Evolutionary conservation across 352 stramenopile species (phyloP), one percentile per base, ranked within the genome.

Genomic region (Phytophthora melonis): DNA sequence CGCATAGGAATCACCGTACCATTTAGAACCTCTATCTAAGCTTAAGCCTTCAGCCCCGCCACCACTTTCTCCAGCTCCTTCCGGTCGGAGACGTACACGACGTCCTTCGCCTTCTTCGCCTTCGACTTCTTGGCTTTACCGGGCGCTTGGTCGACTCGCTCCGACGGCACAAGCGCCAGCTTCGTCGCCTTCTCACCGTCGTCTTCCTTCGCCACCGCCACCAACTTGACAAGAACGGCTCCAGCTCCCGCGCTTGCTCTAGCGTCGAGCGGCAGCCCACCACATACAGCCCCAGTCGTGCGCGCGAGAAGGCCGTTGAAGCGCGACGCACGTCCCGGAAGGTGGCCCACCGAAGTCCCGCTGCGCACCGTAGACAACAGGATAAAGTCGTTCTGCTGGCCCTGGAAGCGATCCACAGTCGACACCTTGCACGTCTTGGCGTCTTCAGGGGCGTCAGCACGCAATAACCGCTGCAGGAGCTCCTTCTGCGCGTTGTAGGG

Each of bases 331-430:
- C 84, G 81, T 99, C 97, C 21, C 92, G 84, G 21, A 25, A 25
- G 66, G 73, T 98, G 93, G 3, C 96, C 97, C 6, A 99, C 83
- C 7, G 73, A 58, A 19, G 61, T 49, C 36, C 87, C 86, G n/a
- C 94, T 99, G 34, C 95, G 82, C 30, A 99, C 96, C 11, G 98
- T 89, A 6, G 93, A 98, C 32, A 99, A 72, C 59, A 99, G 76
- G n/a, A 99, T 83, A 68, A 94, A 97, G 74, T 99, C 95, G 71
- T 97, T 98, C 72, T 99, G 95, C 69, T 98, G 93, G 25, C 96
- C 95, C 84, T 99, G 97, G 76, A 97, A 99, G 57, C 96, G 84
- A 84, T 99, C 97, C 5, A 99, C 92, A 7, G 96, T 99, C 18
- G 85, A 95, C 19, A 99, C 84, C 8, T 76, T 66, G 43, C 68